Evolutionary conservation across 2,329 filamentous ascomycete species (phyloP), one percentile per base, ranked within the genome.

Genomic region (Cordyceps javanica): DNA sequence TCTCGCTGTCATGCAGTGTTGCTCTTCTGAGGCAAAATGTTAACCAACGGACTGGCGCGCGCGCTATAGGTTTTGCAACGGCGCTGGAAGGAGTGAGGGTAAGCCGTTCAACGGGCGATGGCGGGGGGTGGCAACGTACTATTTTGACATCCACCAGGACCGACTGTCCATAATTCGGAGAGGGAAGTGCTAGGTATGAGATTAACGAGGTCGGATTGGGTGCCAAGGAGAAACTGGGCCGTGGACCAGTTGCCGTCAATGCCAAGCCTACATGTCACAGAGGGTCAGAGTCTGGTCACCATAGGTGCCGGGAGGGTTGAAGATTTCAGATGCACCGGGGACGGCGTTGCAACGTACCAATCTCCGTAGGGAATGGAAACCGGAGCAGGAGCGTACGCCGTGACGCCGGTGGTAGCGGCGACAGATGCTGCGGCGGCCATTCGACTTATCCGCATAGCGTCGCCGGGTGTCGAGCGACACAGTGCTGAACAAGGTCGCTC

Each of bases 161-260:
- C 77, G 39, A 91, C 74, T 3, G 83, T 79, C 87, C 87, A 90
- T 44, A 87, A 84, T 69, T 90, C 87, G 36, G 88, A 89, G 42
- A 86, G 77, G 13, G 81, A 79, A 6, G 87, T 91, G 65, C 86
- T 90, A 53, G 86, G 77, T 13, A 77, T 66, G 32, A 77, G 69
- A 62, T 74, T 69, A 59, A 76, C 65, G 10, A 62, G 30, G 55
- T 73, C 67, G 7, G 64, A 65, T 10, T 69, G 63, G 21, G 73
- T 70, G 81, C 76, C 64, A 74, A 80, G 60, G 6, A 63, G 60
- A 48, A 91, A 75, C 13, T 75, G 77, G 62, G 90, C 83, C 7
- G 86, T 82, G 16, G 87, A 90, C 89, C 89, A 92, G 61, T 79
- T 79, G 10, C 87, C 87, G 67, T 90, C 87, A 62, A 81, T 77